phyloP scores from a whole-genome alignment of 169 alveolate species.

The Cyclospora cayetanensis region DNA sequence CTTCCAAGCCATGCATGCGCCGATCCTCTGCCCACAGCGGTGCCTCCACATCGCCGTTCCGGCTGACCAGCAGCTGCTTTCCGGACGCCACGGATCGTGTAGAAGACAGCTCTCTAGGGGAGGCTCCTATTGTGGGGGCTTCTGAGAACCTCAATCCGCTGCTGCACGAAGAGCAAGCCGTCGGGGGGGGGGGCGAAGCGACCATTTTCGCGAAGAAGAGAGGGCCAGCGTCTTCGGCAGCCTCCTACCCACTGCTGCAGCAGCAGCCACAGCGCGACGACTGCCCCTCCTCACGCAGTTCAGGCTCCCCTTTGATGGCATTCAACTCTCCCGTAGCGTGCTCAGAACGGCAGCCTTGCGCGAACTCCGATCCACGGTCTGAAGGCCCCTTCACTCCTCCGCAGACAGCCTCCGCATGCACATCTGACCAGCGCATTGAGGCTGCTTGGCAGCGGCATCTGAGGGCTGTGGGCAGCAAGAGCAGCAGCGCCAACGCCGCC shows the following conservation, averaged over 20 bases:
- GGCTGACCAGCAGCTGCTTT: background rate
- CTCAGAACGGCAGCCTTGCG: no score
- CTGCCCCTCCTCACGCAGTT: no score
- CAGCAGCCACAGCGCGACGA: no score
- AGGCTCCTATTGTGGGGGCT: background rate
- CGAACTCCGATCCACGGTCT: no score
- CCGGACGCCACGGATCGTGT: background rate
- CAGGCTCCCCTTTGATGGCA: no score
- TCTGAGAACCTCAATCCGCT: constrained; percentile 9
- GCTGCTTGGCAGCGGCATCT: constrained; percentile 18
- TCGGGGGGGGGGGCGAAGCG: no score
- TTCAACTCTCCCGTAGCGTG: no score
- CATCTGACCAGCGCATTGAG: constrained; percentile 24
- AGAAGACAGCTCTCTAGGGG: background rate
- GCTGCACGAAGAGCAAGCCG: background rate
- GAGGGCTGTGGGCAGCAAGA: background rate
- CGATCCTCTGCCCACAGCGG: constrained; percentile 36
- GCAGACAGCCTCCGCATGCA: background rate
- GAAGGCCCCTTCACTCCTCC: no score
- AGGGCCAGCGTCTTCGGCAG: no score
- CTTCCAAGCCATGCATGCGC: background rate
- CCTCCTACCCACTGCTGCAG: no score
- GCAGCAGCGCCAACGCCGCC: background rate
- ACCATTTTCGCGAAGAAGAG: no score
- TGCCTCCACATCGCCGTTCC: constrained; percentile 16